A percentile compares a stretch with the other conserved stretches of the same genome.
Evolutionary conservation across 2,329 filamentous ascomycete species (phyloP).

Genomic region (Colletotrichum scovillei): DNA sequence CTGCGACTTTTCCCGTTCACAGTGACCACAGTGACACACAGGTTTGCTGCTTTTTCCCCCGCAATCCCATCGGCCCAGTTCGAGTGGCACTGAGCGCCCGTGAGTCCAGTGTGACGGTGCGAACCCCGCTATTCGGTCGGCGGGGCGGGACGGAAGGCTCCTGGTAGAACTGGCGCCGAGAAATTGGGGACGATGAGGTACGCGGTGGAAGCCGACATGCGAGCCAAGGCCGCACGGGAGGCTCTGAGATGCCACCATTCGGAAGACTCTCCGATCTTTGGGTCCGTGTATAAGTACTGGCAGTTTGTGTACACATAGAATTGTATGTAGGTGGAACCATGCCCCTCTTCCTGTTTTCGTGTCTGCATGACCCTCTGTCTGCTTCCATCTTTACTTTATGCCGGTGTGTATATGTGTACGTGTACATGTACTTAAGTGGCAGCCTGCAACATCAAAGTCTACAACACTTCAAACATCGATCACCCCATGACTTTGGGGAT

Average conservation of each 20-base stretch:
- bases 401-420: background rate
- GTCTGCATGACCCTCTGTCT: too few species aligned
- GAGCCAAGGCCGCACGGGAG: background rate
- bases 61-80: background rate
- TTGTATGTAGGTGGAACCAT: too few species aligned
- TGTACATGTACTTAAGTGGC: background rate
- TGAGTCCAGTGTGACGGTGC: background rate
- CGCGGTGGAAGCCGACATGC: background rate
- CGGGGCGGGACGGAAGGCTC: background rate
- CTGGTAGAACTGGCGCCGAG: background rate
- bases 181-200: background rate
- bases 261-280: background rate
- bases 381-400: too few species aligned
- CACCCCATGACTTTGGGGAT: background rate
- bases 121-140: conserved; percentile 10
- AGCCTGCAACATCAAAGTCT: background rate
- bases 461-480: background rate
- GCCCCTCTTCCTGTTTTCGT: too few species aligned
- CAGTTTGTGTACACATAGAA: too few species aligned
- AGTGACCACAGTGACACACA: background rate
- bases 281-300: background rate
- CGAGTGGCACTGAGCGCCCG: background rate
- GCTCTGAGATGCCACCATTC: background rate
- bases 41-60: background rate
- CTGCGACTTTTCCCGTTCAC: background rate